Evolutionary conservation across 352 stramenopile species (phyloP), one percentile per base, ranked within the genome.

Genomic region (Salisapilia sapeloensis): DNA sequence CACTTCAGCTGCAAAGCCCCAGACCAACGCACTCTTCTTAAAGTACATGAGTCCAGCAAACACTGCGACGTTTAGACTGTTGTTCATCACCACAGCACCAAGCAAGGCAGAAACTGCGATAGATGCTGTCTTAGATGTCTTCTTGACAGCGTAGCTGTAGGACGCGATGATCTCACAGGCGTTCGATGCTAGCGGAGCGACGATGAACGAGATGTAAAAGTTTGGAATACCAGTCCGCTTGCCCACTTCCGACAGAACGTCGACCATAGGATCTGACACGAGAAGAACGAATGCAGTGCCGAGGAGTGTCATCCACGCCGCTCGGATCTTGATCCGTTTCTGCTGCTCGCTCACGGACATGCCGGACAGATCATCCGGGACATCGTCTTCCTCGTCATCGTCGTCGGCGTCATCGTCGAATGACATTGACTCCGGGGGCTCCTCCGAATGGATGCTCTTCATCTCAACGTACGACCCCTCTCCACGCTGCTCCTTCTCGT

Each of bases 151-250:
- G 55, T 98, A 99, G 46, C 94, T 97, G 60, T 96, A 96, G 21
- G 83, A 89, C 14, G 93, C 90, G 46, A 99, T 95, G 24, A 99
- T 65, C 59, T 99, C 95, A 46, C 78, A 96, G 14, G 93, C 91
- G 70, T 99, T 99, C 13, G 89, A 97, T 21, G 93, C 93, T n/a
- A 99, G 48, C 11, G 93, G 93, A 3, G 92, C 91, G 20, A 96
- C 60, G 12, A 98, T 81, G 43, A 99, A 99, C 41, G 89, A 96
- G 32, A 99, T 81, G 63, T 98, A 98, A 62, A 99, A 99, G 10
- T 87, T 66, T 16, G 77, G 71, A 34, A 99, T 89, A 18, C 69
- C 67, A 16, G 77, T 82, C 29, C 89, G 79, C 19, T 59, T 46
- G 12, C 92, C 92, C 27, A 98, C 74, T 42, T 96, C 89, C 21